phyloP scores from a whole-genome alignment of 306 rosid genomes.

The Abrus precatorius region DNA sequence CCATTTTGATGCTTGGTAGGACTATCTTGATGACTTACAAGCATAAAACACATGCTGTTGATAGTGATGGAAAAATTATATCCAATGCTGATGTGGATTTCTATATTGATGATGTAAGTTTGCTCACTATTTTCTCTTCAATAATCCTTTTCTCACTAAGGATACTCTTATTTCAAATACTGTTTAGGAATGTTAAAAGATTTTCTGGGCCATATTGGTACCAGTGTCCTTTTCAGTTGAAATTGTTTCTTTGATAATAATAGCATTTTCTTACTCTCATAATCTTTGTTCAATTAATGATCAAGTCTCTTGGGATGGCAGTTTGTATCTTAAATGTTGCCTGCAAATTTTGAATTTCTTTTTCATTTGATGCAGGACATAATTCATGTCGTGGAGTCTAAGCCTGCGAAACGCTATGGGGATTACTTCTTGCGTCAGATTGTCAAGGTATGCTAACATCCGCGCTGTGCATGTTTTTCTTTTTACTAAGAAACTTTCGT shows the following conservation, averaged over 20 bases:
- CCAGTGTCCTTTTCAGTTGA: neutral
- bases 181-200: neutral
- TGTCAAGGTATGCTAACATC: constrained; percentile 67
- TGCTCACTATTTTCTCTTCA: constrained; percentile 19
- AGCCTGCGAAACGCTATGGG: constrained; percentile 77
- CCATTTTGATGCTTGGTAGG: constrained; percentile 60
- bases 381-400: constrained; percentile 75
- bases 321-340: constrained; percentile 10
- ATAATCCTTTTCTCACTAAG: neutral
- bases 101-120: constrained; percentile 84
- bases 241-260: constrained; percentile 11
- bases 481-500: constrained; percentile 2
- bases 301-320: neutral
- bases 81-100: constrained; percentile 95
- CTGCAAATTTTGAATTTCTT: constrained; percentile 14
- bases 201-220: neutral
- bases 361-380: constrained; percentile 69
- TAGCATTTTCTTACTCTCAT: constrained; percentile 11
- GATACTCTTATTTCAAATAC: constrained; percentile 18
- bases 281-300: constrained; percentile 2
- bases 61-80: constrained; percentile 68
- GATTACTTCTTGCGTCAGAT: constrained; percentile 95
- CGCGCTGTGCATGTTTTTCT: constrained; percentile 4
- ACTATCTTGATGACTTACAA: constrained; percentile 92
- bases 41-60: constrained; percentile 96